These are phyloP conservation scores for Fusarium verrucosum DNA, from an alignment of 2,329 filamentous ascomycete species.

Conservation along the genomic window DNA sequence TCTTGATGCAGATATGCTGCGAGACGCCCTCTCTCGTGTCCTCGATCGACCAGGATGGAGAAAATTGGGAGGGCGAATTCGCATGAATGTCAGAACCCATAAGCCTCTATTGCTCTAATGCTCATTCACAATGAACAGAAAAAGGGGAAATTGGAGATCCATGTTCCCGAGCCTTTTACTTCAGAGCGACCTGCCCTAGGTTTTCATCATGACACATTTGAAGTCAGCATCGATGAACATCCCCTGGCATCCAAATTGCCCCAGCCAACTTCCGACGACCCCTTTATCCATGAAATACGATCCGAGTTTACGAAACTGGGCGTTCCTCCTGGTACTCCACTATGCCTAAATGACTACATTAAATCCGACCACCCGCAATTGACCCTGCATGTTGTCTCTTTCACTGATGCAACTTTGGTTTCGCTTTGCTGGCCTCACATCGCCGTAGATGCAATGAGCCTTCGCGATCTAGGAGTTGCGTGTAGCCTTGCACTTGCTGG, in stretches of 20 bases:
- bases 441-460: conserved; percentile 7
- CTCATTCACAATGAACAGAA: not conserved
- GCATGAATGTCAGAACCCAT: conserved; percentile 1
- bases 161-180: conserved; percentile 47
- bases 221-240: conserved; percentile 53
- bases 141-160: conserved; percentile 45
- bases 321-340: not conserved
- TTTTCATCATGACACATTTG: conserved; percentile 52
- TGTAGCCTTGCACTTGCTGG: conserved; percentile 15
- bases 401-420: conserved; percentile 19
- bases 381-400: conserved; percentile 13
- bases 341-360: conserved; percentile 3
- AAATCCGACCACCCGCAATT: conserved; percentile 12
- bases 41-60: conserved; percentile 52
- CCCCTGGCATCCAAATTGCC: conserved; percentile 52
- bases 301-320: not conserved
- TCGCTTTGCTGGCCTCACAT: conserved; percentile 20
- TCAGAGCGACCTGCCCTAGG: conserved; percentile 50
- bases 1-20: conserved; percentile 52
- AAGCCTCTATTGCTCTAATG: rapidly evolving
- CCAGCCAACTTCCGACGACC: conserved; percentile 12
- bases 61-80: conserved; percentile 52
- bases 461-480: conserved; percentile 1
- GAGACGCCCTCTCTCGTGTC: not conserved
- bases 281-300: not conserved